A percentile compares a stretch with the other conserved stretches of the same genome.
Conservation (phyloP, 805 yeast species). For the Phaffomyces antillensis region DNA sequence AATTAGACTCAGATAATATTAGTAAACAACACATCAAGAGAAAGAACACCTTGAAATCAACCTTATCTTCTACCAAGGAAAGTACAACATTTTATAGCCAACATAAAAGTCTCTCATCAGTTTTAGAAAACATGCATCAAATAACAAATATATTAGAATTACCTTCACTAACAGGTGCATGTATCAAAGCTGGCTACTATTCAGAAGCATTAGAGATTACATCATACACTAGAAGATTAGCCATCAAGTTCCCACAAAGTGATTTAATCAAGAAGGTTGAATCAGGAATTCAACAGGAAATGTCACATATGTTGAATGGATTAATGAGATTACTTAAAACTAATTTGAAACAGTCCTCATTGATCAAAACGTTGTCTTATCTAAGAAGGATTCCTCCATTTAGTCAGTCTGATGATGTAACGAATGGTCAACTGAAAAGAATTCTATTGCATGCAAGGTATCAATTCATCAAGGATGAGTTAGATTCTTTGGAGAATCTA, state of each 20-base stretch:
- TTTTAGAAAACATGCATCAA: constrained; percentile 58
- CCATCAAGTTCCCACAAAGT: constrained; percentile 60
- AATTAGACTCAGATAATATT: constrained; percentile 14
- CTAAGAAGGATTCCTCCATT: constrained; percentile 61
- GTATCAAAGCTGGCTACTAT: constrained; percentile 80
- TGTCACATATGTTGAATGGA: constrained; percentile 61
- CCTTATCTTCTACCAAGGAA: constrained; percentile 1
- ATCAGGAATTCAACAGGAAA: constrained; percentile 46
- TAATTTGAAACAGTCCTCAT: constrained; percentile 68
- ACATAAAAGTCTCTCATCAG: constrained; percentile 25
- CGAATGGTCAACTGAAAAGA: constrained; percentile 36
- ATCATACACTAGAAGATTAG: constrained; percentile 60
- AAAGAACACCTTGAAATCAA: constrained; percentile 5
- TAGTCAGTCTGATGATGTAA: constrained; percentile 18
- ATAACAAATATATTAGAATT: constrained; percentile 74
- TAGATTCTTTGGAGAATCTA: constrained; percentile 50
- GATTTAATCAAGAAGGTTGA: constrained; percentile 44
- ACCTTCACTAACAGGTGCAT: constrained; percentile 76
- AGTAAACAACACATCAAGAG: constrained; percentile 8
- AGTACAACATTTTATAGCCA: not conserved
- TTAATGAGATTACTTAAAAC: constrained; percentile 64
- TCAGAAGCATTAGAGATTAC: constrained; percentile 85
- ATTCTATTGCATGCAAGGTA: constrained; percentile 63
- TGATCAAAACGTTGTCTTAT: constrained; percentile 72
- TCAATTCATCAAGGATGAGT: constrained; percentile 57